Evolutionary conservation across 139 green algal genomes (phyloP).

Genomic region (Dunaliella primolecta): DNA sequence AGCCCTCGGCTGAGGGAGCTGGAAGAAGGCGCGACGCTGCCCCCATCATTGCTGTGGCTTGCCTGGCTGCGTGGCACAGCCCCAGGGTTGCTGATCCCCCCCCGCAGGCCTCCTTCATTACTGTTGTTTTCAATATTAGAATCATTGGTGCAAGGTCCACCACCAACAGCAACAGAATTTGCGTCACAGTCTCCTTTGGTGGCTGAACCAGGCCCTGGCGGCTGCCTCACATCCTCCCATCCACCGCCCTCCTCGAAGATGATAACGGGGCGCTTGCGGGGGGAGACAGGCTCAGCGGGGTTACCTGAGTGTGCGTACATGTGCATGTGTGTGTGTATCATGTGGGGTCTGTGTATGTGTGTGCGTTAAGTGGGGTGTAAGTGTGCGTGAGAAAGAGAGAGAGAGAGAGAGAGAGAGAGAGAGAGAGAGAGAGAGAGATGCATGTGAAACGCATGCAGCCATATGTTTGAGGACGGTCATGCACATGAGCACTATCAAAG

Average conservation of each 20-base stretch:
- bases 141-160: background rate
- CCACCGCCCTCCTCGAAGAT: slow-evolving; percentile 18
- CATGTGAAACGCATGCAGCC: too few relatives aligned
- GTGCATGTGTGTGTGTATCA: background rate
- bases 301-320: background rate
- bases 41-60: background rate
- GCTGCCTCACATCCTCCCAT: background rate
- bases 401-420: too few relatives aligned
- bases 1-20: background rate
- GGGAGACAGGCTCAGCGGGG: background rate
- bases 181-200: background rate
- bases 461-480: too few relatives aligned
- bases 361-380: too few relatives aligned
- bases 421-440: too few relatives aligned
- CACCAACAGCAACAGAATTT: background rate
- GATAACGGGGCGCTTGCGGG: slow-evolving; percentile 21
- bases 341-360: too few relatives aligned
- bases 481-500: too few relatives aligned
- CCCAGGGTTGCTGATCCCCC: background rate
- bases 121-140: background rate
- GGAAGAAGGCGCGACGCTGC: background rate
- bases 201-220: background rate
- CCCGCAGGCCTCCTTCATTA: background rate
- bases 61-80: background rate
- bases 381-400: too few relatives aligned